phyloP scores from a whole-genome alignment of 2,329 filamentous ascomycete genomes.

The Penicillium psychrosexuale region DNA sequence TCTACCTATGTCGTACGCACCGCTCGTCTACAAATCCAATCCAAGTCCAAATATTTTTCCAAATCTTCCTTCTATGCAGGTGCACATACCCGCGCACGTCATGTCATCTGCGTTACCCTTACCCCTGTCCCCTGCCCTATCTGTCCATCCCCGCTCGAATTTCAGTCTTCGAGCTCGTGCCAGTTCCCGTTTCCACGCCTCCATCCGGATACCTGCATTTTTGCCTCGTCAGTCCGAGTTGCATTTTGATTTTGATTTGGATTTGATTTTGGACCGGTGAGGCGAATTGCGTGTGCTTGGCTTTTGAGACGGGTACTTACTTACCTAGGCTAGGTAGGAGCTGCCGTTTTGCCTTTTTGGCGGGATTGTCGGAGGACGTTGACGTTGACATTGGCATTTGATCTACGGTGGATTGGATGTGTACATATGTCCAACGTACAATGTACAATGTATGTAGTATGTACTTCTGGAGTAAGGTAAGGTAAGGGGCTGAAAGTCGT shows the following conservation, averaged over 20 bases:
- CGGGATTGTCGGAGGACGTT: too few relatives aligned
- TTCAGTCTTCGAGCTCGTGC: not conserved
- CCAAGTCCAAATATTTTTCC: not conserved
- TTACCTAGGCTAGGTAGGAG: not conserved
- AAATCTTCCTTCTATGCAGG: not conserved
- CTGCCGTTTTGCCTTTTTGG: not conserved
- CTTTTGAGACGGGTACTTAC: too few relatives aligned
- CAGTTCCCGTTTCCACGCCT: not conserved
- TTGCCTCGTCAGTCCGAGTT: not conserved
- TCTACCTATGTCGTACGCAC: too few relatives aligned
- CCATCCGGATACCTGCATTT: not conserved
- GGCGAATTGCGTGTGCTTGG: not conserved
- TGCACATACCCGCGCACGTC: not conserved
- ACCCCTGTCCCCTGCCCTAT: not conserved
- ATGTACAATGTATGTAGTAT: too few relatives aligned
- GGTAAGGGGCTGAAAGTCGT: not conserved
- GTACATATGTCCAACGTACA: too few relatives aligned
- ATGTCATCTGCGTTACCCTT: not conserved
- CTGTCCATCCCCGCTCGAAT: not conserved
- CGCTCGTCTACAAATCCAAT: not conserved
- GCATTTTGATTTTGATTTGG: not conserved
- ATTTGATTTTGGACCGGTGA: not conserved
- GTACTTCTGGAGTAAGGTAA: not conserved
- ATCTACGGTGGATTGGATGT: too few relatives aligned
- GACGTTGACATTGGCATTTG: too few relatives aligned